Conservation (phyloP, 1,284 basidiomycete species). For the Albatrellus sp. region DNA sequence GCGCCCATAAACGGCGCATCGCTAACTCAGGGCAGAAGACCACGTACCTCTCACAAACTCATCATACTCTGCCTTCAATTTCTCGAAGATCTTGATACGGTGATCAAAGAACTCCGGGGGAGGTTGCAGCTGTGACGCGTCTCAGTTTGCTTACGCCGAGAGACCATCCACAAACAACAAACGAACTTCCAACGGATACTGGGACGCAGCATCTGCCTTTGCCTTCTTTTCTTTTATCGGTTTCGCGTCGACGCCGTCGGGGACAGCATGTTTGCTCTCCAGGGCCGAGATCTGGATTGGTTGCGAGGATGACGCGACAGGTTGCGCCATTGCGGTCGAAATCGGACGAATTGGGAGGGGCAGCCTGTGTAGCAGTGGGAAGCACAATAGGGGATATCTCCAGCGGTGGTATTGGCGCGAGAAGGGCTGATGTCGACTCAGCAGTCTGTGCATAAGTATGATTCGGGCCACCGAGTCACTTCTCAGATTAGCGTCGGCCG, state of each 20-base stretch:
- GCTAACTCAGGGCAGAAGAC: background rate
- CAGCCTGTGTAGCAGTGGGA: background rate
- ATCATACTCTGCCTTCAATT: slow-evolving; percentile 81
- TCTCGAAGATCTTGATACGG: slow-evolving; percentile 84
- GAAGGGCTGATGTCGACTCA: background rate
- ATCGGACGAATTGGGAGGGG: background rate
- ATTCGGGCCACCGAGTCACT: background rate
- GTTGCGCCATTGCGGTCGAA: background rate
- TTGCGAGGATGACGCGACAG: background rate
- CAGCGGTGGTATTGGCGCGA: background rate
- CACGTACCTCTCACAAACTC: slow-evolving; percentile 62
- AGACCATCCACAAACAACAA: background rate
- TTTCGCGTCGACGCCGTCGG: slow-evolving; percentile 16
- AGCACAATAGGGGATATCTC: background rate
- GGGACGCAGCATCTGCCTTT: slow-evolving; percentile 29
- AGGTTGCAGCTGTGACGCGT: slow-evolving; percentile 55
- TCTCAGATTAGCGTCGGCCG: too few species aligned
- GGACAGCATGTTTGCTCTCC: background rate
- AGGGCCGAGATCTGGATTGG: background rate
- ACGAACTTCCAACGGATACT: slow-evolving; percentile 52
- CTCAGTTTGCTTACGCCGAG: background rate
- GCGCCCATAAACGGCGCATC: background rate
- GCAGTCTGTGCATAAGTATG: background rate
- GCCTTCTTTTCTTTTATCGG: slow-evolving; percentile 41
- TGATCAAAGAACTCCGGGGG: slow-evolving; percentile 82